A percentile compares a stretch with the other conserved stretches of the same genome.
Evolutionary conservation across 495 filamentous ascomycete genomes (phyloP).

Genomic region (Trichoderma erinaceum): DNA sequence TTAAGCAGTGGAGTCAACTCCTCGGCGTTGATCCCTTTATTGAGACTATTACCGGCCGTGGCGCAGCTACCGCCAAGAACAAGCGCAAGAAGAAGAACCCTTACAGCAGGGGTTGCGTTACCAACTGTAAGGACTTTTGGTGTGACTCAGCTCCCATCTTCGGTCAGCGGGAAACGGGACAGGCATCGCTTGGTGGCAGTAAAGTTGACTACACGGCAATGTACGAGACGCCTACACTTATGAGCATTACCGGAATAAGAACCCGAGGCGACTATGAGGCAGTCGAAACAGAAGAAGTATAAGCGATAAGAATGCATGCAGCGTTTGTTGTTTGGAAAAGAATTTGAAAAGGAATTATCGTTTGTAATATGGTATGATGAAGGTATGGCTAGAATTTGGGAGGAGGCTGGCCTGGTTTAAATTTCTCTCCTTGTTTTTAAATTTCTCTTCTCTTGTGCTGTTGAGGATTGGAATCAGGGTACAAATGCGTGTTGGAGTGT

Average conservation of each 20-base stretch:
- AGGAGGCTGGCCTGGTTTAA: neutral
- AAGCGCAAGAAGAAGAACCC: constrained; percentile 62
- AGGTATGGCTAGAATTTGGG: neutral
- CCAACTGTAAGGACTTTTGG: constrained; percentile 96
- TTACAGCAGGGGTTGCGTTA: constrained; percentile 71
- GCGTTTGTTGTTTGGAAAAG: neutral
- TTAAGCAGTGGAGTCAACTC: constrained; percentile 73
- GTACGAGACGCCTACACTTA: constrained; percentile 75
- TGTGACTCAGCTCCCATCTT: constrained; percentile 81
- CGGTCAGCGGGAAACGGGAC: constrained; percentile 63
- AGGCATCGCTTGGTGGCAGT: constrained; percentile 70
- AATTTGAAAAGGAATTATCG: neutral
- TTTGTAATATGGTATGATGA: neutral
- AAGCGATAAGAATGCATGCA: neutral
- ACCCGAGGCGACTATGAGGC: constrained; percentile 38
- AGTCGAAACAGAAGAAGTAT: constrained; percentile 33
- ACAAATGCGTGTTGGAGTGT: neutral
- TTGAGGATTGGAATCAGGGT: neutral
- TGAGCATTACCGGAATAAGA: constrained; percentile 34
- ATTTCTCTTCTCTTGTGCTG: neutral
- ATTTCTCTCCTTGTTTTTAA: neutral
- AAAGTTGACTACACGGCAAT: constrained; percentile 78
- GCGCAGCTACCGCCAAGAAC: constrained; percentile 42
- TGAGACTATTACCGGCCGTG: constrained; percentile 62
- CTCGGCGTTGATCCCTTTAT: constrained; percentile 90